Percentiles rank a stretch among this genome's conserved stretches.
Evolutionary conservation across 441 rosid genomes (phyloP).

Genomic region (Cnidoscolus chayamansa): DNA sequence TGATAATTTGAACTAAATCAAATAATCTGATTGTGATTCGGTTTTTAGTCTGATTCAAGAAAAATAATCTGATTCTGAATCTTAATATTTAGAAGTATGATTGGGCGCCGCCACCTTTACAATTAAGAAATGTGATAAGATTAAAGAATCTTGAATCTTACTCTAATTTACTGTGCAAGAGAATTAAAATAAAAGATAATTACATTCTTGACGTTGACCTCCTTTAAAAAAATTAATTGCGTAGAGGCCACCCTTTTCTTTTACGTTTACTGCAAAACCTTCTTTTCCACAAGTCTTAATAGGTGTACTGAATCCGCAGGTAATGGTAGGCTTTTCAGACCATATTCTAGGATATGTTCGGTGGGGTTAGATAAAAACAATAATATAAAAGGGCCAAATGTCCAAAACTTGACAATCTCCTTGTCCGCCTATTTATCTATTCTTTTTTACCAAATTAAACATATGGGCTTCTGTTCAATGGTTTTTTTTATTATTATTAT

Average conservation of each 20-base stretch:
- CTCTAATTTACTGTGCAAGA: background rate
- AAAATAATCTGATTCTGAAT: no score
- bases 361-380: background rate
- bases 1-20: no score
- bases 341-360: background rate
- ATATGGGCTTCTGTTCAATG: background rate
- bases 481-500: no score
- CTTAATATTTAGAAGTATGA: no score
- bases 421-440: background rate
- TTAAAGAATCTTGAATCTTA: background rate
- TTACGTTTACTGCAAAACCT: background rate
- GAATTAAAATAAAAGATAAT: conserved; percentile 3
- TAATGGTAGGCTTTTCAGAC: background rate
- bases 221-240: background rate
- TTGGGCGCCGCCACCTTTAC: background rate
- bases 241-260: background rate
- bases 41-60: no score
- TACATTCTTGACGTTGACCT: conserved; percentile 1
- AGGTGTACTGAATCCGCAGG: conserved; percentile 2
- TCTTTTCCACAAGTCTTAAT: background rate
- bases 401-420: background rate
- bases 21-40: no score
- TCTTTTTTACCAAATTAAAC: background rate
- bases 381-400: conserved; percentile 6
- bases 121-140: background rate